phyloP scores from a whole-genome alignment of 345 rosid species.

The Erysimum cheiranthoides region DNA sequence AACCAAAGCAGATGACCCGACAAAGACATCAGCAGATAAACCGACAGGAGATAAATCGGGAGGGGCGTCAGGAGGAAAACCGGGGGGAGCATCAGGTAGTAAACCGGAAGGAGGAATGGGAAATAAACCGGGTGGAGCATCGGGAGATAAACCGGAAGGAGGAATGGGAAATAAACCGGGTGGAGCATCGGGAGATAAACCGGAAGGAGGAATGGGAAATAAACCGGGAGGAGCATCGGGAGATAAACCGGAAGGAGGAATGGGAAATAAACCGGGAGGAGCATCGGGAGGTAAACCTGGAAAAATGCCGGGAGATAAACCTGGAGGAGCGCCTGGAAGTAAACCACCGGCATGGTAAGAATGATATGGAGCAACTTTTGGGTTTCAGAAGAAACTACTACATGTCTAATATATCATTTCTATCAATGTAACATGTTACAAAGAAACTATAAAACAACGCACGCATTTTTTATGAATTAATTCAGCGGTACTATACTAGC shows the following conservation, averaged over 20 bases:
- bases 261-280: background rate
- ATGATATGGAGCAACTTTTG: background rate
- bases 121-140: background rate
- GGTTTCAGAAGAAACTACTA: slow-evolving; percentile 8
- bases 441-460: slow-evolving; percentile 5
- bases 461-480: background rate
- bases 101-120: background rate
- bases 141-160: too few relatives aligned
- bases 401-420: slow-evolving; percentile 14
- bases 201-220: background rate
- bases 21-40: background rate
- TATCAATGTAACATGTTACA: slow-evolving; percentile 7
- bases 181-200: background rate
- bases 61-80: background rate
- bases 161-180: background rate
- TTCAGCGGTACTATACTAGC: background rate
- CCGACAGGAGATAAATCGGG: background rate
- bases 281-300: background rate
- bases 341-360: background rate
- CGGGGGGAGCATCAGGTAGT: background rate
- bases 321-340: background rate
- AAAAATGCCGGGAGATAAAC: background rate
- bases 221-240: background rate
- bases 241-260: too few relatives aligned
- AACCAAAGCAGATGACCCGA: background rate